These are phyloP conservation scores for Penicillium pancosmium DNA, from an alignment of 495 filamentous ascomycete species.

Conservation along the genomic window DNA sequence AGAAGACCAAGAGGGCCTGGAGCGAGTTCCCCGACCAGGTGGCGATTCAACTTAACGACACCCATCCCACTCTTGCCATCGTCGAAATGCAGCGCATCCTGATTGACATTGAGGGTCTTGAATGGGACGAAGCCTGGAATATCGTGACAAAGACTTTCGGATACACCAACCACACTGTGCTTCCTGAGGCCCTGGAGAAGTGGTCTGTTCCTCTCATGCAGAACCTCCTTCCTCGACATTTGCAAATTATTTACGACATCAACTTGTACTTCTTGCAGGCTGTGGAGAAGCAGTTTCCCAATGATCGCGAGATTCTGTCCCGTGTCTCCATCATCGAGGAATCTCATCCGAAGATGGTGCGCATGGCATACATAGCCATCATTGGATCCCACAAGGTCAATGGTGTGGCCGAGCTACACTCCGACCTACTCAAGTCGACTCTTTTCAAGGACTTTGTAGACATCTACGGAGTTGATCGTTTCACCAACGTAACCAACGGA, in stretches of 20 bases:
- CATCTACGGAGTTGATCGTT: constrained; percentile 93
- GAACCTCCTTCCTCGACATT: constrained; percentile 88
- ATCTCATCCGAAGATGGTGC: constrained; percentile 94
- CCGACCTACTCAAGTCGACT: constrained; percentile 95
- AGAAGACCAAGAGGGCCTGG: constrained; percentile 93
- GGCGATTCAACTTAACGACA: constrained; percentile 97
- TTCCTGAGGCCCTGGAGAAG: constrained; percentile 96
- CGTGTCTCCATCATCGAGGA: constrained; percentile 97
- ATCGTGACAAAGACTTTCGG: constrained; percentile 80
- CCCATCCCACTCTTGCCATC: constrained; percentile 93
- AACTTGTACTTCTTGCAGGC: constrained; percentile 89
- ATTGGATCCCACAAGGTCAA: constrained; percentile 99
- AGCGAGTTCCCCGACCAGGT: constrained; percentile 90
- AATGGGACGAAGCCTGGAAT: constrained; percentile 92
- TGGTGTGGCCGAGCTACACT: constrained; percentile 95
- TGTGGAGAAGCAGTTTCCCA: constrained; percentile 88
- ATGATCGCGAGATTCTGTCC: constrained; percentile 79
- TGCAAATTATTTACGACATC: constrained; percentile 98
- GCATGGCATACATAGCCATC: constrained; percentile 93
- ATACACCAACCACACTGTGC: constrained; percentile 97
- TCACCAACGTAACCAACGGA: constrained; percentile 97
- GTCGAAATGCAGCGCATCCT: constrained; percentile 94
- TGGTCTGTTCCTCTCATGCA: constrained; percentile 95
- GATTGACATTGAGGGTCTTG: constrained; percentile 82
- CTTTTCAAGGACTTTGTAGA: constrained; percentile 98